Evolutionary conservation across 108 stramenopile species (phyloP).

Genomic region (Aurantiochytrium sp.): DNA sequence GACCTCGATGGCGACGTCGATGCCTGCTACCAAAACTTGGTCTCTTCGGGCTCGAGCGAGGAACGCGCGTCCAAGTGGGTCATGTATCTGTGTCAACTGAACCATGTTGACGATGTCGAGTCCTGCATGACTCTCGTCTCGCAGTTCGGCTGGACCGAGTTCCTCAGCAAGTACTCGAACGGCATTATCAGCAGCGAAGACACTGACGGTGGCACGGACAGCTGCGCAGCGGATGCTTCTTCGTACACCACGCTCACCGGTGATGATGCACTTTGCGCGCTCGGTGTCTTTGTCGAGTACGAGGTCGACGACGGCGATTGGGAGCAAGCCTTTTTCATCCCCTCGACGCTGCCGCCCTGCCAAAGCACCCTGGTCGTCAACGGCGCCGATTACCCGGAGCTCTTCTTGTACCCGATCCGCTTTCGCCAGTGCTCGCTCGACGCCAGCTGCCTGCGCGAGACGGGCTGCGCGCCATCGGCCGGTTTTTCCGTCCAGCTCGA

Average conservation of each 20-base stretch:
- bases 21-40: not conserved
- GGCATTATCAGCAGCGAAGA: not conserved
- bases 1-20: not conserved
- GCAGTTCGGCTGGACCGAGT: conserved; percentile 7
- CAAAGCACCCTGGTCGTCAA: not conserved
- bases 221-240: not conserved
- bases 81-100: not conserved
- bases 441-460: not conserved
- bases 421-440: not conserved
- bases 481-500: not conserved
- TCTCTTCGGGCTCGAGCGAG: not conserved
- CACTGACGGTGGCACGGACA: not conserved
- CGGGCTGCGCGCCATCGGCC: not conserved
- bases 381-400: not conserved
- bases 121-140: not conserved
- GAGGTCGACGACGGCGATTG: not conserved
- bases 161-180: not conserved
- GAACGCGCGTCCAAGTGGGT: not conserved
- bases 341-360: not conserved
- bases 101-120: not conserved
- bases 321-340: not conserved
- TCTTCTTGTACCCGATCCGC: not conserved
- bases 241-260: not conserved
- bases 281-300: conserved; percentile 9
- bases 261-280: not conserved